Conservation (phyloP, 148 eudicot species). For the Amaranthus hypochondriacus region DNA sequence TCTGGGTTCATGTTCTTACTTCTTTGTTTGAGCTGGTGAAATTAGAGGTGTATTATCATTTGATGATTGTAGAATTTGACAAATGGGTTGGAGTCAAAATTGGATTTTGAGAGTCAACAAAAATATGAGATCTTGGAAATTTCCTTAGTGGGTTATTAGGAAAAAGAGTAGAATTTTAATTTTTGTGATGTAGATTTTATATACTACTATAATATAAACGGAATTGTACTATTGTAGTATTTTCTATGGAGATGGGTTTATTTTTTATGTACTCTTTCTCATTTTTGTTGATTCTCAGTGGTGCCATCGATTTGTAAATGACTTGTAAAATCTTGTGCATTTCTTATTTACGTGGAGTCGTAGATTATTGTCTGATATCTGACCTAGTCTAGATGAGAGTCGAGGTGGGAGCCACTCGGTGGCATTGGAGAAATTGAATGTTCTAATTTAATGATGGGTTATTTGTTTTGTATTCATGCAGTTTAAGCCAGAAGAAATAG, state of each 20-base stretch:
- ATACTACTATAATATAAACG: neutral
- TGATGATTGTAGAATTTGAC: neutral
- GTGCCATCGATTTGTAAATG: too few species aligned
- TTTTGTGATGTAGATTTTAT: too few species aligned
- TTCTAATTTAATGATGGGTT: neutral
- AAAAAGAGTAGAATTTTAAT: neutral
- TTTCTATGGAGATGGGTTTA: neutral
- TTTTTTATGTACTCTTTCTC: too few species aligned
- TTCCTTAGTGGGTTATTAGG: neutral
- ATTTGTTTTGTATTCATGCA: constrained; percentile 10
- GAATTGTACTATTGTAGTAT: neutral
- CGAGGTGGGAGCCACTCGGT: neutral
- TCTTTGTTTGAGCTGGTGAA: neutral
- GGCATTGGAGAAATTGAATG: neutral
- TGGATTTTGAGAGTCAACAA: neutral
- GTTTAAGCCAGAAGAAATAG: constrained; percentile 22
- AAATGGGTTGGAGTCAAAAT: neutral
- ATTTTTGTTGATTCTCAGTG: too few species aligned
- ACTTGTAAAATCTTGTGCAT: too few species aligned
- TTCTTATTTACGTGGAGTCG: too few species aligned
- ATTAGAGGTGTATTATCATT: neutral
- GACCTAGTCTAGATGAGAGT: too few species aligned
- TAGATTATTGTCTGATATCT: too few species aligned
- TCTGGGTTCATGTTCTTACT: neutral
- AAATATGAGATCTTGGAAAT: constrained; percentile 1